Evolutionary conservation across 352 stramenopile genomes (phyloP).

Genomic region (Pythium folliculosum): DNA sequence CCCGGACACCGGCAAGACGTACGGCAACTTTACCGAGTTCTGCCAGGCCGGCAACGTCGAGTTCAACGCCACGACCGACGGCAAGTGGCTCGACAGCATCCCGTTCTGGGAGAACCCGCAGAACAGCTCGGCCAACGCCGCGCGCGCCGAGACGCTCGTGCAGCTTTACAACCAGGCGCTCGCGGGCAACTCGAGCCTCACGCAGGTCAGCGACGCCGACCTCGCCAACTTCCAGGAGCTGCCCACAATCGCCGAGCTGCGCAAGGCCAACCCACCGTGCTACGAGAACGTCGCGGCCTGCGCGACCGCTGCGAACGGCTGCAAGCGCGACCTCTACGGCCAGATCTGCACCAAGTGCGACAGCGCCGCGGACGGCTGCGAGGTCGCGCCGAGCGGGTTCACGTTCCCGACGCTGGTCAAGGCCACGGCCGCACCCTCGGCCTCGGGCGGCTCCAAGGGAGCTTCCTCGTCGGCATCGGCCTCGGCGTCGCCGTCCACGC

Average conservation of each 20-base stretch:
- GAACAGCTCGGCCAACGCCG: slow-evolving; percentile 44
- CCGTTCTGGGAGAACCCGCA: slow-evolving; percentile 67
- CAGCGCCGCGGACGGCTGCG: slow-evolving; percentile 29
- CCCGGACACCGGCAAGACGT: slow-evolving; percentile 33
- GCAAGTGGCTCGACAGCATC: slow-evolving; percentile 42
- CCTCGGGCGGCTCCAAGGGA: not conserved
- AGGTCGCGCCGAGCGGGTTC: slow-evolving; percentile 32
- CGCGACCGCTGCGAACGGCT: slow-evolving; percentile 48
- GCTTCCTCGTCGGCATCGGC: not conserved
- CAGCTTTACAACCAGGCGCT: slow-evolving; percentile 46
- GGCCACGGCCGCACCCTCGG: slow-evolving; percentile 17
- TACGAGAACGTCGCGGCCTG: slow-evolving; percentile 66
- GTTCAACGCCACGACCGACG: slow-evolving; percentile 49
- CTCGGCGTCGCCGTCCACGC: not conserved
- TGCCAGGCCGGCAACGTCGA: slow-evolving; percentile 59
- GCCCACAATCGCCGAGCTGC: slow-evolving; percentile 43
- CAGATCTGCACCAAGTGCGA: slow-evolving; percentile 61
- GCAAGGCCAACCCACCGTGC: slow-evolving; percentile 53
- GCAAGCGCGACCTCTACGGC: slow-evolving; percentile 56
- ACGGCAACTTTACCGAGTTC: slow-evolving; percentile 71
- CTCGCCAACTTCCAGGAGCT: slow-evolving; percentile 49
- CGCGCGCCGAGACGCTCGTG: slow-evolving; percentile 45
- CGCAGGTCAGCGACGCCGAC: slow-evolving; percentile 34
- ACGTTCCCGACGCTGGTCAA: slow-evolving; percentile 44
- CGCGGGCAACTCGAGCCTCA: slow-evolving; percentile 24